A percentile compares a stretch with the other conserved stretches of the same genome.
These are phyloP conservation scores for Tolypocladium paradoxum DNA, from an alignment of 2,329 filamentous ascomycete species.

Conservation along the genomic window DNA sequence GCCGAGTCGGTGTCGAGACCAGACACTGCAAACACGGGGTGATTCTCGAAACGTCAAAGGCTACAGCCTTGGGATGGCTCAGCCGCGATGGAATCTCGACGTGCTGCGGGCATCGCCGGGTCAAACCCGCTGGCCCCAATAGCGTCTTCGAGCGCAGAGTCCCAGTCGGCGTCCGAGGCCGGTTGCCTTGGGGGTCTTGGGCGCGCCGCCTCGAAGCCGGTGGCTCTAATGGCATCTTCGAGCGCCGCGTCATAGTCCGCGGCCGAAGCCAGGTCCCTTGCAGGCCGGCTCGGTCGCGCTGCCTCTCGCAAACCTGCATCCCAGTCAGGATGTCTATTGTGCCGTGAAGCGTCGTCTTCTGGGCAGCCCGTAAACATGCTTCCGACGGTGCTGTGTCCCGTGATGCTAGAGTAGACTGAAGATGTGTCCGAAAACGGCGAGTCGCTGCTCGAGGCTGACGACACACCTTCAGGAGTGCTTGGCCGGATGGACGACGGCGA, in stretches of 20 bases:
- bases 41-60: not conserved
- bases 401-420: conserved; percentile 4
- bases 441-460: conserved; percentile 5
- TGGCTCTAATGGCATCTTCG: not conserved
- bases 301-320: not conserved
- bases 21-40: not conserved
- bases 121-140: not conserved
- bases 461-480: conserved; percentile 1
- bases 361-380: conserved; percentile 1
- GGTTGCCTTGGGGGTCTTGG: not conserved
- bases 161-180: not conserved
- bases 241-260: not conserved
- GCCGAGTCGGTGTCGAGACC: not conserved
- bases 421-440: conserved; percentile 7
- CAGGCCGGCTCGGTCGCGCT: not conserved
- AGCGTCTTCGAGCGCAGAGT: not conserved
- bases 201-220: not conserved
- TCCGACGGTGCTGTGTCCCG: conserved; percentile 4
- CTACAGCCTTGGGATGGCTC: not conserved
- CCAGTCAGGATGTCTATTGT: not conserved
- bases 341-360: not conserved
- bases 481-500: conserved; percentile 5
- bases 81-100: too few species aligned
- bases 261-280: not conserved
- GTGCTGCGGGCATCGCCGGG: not conserved